phyloP scores from a whole-genome alignment of 441 rosid species.

The Gossypium trilobum region DNA sequence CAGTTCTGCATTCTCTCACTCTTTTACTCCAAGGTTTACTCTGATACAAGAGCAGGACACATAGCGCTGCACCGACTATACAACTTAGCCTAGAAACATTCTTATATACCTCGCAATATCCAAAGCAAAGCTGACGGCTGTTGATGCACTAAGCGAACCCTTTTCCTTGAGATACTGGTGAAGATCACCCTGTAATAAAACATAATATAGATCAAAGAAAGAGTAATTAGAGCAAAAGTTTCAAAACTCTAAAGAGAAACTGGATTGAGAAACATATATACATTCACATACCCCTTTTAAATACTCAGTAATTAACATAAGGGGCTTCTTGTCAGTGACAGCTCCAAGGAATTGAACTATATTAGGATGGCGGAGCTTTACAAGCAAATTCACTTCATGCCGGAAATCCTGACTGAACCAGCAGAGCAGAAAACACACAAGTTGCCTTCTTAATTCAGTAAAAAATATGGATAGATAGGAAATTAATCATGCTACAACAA shows the following conservation, averaged over 20 bases:
- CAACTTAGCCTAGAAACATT: neutral
- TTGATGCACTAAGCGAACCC: constrained; percentile 74
- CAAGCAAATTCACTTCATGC: constrained; percentile 93
- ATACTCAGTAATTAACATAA: constrained; percentile 90
- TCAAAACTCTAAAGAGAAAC: constrained; percentile 9
- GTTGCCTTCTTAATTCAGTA: neutral
- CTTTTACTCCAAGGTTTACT: neutral
- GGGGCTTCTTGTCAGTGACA: constrained; percentile 94
- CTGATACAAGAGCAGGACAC: neutral
- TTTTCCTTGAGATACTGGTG: constrained; percentile 90
- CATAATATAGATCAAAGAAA: constrained; percentile 9
- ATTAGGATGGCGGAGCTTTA: constrained; percentile 96
- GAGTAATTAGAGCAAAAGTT: neutral
- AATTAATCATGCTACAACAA: constrained; percentile 11
- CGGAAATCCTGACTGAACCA: constrained; percentile 90
- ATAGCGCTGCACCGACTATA: neutral
- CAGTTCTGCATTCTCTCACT: neutral
- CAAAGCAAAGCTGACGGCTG: constrained; percentile 81
- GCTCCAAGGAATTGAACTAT: constrained; percentile 97
- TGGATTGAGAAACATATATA: constrained; percentile 17
- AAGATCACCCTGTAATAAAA: constrained; percentile 74
- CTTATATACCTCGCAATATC: constrained; percentile 77
- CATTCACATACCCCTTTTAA: constrained; percentile 67
- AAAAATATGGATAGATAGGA: neutral
- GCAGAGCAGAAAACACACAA: constrained; percentile 15